Evolutionary conservation across 1,139 yeast species (phyloP).

Genomic region (Lodderomyces jiufengensis): DNA sequence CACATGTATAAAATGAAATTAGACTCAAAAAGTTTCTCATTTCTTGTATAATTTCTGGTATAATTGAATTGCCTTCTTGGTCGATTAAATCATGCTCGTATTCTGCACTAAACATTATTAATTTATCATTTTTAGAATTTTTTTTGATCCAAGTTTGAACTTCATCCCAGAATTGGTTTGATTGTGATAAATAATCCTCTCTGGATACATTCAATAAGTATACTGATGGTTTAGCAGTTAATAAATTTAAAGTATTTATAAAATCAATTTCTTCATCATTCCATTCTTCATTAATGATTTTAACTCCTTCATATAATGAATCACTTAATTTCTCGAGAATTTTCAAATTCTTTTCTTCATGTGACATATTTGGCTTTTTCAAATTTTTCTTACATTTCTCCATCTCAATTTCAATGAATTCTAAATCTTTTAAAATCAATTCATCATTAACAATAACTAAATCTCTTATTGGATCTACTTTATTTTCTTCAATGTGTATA

Average conservation of each 20-base stretch:
- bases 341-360: slow-evolving; percentile 39
- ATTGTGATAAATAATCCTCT: slow-evolving; percentile 45
- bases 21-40: slow-evolving; percentile 70
- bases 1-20: slow-evolving; percentile 89
- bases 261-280: slow-evolving; percentile 51
- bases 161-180: slow-evolving; percentile 41
- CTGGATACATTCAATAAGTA: slow-evolving; percentile 57
- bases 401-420: slow-evolving; percentile 54
- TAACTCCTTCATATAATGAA: slow-evolving; percentile 55
- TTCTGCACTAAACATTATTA: slow-evolving; percentile 58
- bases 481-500: slow-evolving; percentile 61
- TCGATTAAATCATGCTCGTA: slow-evolving; percentile 46
- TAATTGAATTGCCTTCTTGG: slow-evolving; percentile 28
- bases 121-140: slow-evolving; percentile 52
- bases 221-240: slow-evolving; percentile 71
- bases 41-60: slow-evolving; percentile 47
- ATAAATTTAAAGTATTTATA: slow-evolving; percentile 54
- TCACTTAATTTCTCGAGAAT: slow-evolving; percentile 50
- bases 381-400: slow-evolving; percentile 43
- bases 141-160: slow-evolving; percentile 53
- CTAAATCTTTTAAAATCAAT: slow-evolving; percentile 67
- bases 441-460: slow-evolving; percentile 68
- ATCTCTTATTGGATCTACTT: slow-evolving; percentile 67
- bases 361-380: slow-evolving; percentile 35
- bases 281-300: slow-evolving; percentile 44